Percentiles rank a stretch among this genome's conserved stretches.
Conservation (phyloP, 331 rosid species). For the Prunus yedoensis region DNA sequence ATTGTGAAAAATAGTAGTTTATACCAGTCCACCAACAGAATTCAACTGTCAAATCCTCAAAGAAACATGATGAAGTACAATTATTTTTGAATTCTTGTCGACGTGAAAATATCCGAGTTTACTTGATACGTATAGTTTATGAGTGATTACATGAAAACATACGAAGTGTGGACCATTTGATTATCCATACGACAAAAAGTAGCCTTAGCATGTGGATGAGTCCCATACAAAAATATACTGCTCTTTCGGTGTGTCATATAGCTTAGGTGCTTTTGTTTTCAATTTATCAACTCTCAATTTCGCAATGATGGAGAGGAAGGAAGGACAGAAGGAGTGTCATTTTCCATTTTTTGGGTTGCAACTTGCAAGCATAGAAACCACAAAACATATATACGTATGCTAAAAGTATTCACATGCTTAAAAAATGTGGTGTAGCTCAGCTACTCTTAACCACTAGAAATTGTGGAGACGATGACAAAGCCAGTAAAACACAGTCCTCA, state of each 20-base stretch:
- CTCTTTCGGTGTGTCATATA: not conserved
- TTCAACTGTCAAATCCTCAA: too few relatives aligned
- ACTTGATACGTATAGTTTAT: too few relatives aligned
- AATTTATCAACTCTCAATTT: not conserved
- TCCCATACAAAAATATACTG: too few relatives aligned
- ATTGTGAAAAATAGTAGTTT: too few relatives aligned
- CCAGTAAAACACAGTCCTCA: not conserved
- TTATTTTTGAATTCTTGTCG: too few relatives aligned
- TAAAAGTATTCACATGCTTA: constrained; percentile 18
- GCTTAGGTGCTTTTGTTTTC: not conserved
- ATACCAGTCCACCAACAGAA: too few relatives aligned
- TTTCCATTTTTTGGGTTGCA: not conserved
- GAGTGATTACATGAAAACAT: too few relatives aligned
- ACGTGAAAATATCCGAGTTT: too few relatives aligned
- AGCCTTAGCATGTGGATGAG: too few relatives aligned
- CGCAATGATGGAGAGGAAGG: constrained; percentile 4
- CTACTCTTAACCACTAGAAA: constrained; percentile 29
- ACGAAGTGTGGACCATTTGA: not conserved
- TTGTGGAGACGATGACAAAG: constrained; percentile 32
- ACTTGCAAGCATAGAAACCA: constrained; percentile 30
- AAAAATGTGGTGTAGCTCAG: not conserved
- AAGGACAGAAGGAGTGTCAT: not conserved
- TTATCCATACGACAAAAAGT: not conserved
- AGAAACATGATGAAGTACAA: too few relatives aligned
- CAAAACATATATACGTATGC: constrained; percentile 22